Conservation (phyloP, 192 early-diverging fungal species). For the Cladochytrium replicatum region DNA sequence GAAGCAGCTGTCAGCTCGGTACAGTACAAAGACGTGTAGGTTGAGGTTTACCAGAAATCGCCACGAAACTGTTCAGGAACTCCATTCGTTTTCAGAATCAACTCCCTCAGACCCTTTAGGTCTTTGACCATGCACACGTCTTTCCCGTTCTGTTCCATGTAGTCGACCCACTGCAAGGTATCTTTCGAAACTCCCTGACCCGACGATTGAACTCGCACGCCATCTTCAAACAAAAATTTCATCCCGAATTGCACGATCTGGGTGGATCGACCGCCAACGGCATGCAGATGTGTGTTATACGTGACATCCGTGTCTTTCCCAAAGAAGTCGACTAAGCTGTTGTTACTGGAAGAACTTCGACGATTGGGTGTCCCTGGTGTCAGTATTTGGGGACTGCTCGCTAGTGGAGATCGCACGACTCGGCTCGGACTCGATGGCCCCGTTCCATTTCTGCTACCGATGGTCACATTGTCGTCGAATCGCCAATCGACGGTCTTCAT, state of each 20-base stretch:
- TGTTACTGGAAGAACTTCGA: too few relatives aligned
- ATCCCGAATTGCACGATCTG: conserved; percentile 28
- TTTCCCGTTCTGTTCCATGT: conserved; percentile 34
- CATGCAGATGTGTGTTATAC: too few relatives aligned
- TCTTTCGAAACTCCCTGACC: conserved; percentile 6
- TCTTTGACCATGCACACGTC: conserved; percentile 46
- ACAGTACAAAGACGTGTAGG: not conserved
- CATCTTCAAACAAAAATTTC: conserved; percentile 32
- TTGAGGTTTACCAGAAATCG: conserved; percentile 34
- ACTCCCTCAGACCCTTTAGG: conserved; percentile 28
- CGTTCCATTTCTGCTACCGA: conserved; percentile 33
- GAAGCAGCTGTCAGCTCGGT: conserved; percentile 6
- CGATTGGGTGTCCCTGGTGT: too few relatives aligned
- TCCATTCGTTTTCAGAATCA: conserved; percentile 34
- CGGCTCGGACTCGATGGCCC: too few relatives aligned
- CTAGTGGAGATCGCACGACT: too few relatives aligned
- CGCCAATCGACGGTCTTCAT: conserved; percentile 39
- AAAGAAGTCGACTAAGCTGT: conserved; percentile 36
- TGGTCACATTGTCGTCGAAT: conserved; percentile 34
- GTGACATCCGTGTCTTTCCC: too few relatives aligned
- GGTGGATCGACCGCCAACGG: too few relatives aligned
- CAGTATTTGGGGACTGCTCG: too few relatives aligned
- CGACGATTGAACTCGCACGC: conserved; percentile 17
- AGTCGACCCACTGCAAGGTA: conserved; percentile 30
- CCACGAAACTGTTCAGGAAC: conserved; percentile 36